Base-by-base conservation (phyloP, 2,329 filamentous ascomycete species). In the Paecilomyces variotii region DNA sequence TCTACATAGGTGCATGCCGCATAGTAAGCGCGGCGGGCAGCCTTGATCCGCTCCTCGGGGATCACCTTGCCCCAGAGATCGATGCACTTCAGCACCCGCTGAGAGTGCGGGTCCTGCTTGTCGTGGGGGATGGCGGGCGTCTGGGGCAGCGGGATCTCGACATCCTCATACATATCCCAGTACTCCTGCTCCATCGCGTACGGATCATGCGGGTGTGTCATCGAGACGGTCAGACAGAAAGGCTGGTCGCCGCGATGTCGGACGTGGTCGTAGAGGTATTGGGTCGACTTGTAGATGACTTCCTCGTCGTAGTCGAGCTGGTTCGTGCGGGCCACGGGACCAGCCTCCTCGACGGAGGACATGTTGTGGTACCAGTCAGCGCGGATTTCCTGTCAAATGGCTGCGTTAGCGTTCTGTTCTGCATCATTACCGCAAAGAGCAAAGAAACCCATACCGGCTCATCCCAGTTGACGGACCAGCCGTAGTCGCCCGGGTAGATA, bases 341-440 rank as follows among this genome's bases (percentile, higher is more conserved):
- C 92, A 0, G 92, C 92, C 74, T 97, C 91, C 68, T 93, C 80
- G 65, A 97, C 93, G 5, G 91, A 96, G 69, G 90, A 92, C 76
- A 92, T 91, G 73, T 97, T 96, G 80, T 97, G 92, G 72, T 94
- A 97, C 90, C 91, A 97, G 76, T 97, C 92, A 50, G 93, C 85
- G 53, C 92, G 84, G 52, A 78, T 72, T 27, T 77, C 72, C 73
- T 76, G 61, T 57, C 19, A 11, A 19, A 49, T 57, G 24, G 10
- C n/a, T 7, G 19, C 9, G 5, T 52, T 26, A 28, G 50, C 10
- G 4, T 28, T 10, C 1, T 52, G 12, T 52, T 52, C 50, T 24
- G 19, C 24, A 52, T 19, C 4, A 24, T 19, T 6, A 52, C 11
- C 26, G 24, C 4, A 27, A 28, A 26, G 24, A n/a, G 50, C 6